phyloP scores from a whole-genome alignment of 441 rosid species.

The Syzygium syzygioides region DNA sequence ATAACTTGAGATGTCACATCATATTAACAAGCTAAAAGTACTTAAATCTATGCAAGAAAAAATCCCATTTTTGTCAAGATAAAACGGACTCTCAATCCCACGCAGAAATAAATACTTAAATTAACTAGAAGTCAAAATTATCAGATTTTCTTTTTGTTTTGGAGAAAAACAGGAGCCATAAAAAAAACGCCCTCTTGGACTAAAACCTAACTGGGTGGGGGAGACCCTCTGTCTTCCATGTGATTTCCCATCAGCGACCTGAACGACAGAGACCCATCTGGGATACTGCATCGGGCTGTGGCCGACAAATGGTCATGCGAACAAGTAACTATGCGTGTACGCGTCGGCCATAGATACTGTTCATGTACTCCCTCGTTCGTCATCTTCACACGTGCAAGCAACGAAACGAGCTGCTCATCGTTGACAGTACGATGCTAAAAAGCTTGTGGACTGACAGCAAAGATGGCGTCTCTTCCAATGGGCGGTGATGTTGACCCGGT shows the following conservation, averaged over 20 bases:
- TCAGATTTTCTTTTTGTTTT: neutral
- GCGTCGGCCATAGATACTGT: neutral
- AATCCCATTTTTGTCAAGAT: neutral
- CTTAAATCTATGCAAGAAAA: neutral
- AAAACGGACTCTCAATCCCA: neutral
- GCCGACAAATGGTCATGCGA: neutral
- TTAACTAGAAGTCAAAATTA: neutral
- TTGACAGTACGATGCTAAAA: neutral
- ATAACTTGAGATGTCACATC: neutral
- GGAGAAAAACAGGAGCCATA: neutral
- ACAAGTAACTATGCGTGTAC: neutral
- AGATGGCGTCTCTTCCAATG: neutral
- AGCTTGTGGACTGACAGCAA: neutral
- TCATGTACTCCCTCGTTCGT: neutral
- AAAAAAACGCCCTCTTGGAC: neutral
- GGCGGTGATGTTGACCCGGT: neutral
- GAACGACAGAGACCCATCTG: neutral
- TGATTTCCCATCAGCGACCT: neutral
- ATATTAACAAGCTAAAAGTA: neutral
- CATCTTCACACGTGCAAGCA: neutral
- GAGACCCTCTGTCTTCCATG: neutral
- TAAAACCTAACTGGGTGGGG: neutral
- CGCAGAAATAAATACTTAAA: neutral
- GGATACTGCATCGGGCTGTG: neutral
- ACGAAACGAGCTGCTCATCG: neutral